A percentile compares a stretch with the other conserved stretches of the same genome.
phyloP scores from a whole-genome alignment of 1,284 basidiomycete genomes.

The Microbotryomycetes sp. region DNA sequence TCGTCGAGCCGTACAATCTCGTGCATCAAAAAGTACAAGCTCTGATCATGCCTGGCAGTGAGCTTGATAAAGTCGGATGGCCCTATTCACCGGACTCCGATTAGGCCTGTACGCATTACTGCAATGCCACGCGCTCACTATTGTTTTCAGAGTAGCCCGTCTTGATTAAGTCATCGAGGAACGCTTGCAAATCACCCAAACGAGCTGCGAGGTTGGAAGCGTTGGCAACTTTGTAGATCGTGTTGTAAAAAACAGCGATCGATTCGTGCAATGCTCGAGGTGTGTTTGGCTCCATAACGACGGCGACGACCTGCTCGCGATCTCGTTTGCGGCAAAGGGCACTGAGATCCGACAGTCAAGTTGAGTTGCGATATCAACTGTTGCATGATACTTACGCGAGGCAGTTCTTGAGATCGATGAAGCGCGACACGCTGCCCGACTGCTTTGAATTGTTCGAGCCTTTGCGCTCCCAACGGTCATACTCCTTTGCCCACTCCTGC shows the following conservation, averaged over 20 bases:
- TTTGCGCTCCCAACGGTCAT: neutral
- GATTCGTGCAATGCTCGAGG: slow-evolving; percentile 14
- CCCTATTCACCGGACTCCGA: neutral
- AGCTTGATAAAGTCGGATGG: slow-evolving; percentile 25
- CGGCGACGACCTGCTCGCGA: slow-evolving; percentile 25
- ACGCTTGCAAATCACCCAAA: slow-evolving; percentile 27
- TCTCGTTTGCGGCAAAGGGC: slow-evolving; percentile 27
- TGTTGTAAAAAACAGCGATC: slow-evolving; percentile 27
- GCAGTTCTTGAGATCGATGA: slow-evolving; percentile 22
- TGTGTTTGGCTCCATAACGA: slow-evolving; percentile 25
- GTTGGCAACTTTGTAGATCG: slow-evolving; percentile 29
- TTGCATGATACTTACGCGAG: slow-evolving; percentile 12
- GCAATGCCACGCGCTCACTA: neutral
- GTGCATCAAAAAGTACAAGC: slow-evolving; percentile 23
- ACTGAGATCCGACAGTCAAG: neutral
- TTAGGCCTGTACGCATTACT: neutral
- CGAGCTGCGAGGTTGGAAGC: slow-evolving; percentile 21
- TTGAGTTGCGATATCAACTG: neutral
- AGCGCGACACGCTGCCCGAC: slow-evolving; percentile 1
- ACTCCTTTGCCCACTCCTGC: slow-evolving; percentile 17
- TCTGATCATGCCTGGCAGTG: slow-evolving; percentile 19
- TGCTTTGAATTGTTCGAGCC: neutral
- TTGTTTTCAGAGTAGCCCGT: slow-evolving; percentile 7
- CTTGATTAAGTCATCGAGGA: slow-evolving; percentile 25
- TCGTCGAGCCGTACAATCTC: slow-evolving; percentile 23